phyloP scores from a whole-genome alignment of 768 basidiomycete species.

The Mycena pura region DNA sequence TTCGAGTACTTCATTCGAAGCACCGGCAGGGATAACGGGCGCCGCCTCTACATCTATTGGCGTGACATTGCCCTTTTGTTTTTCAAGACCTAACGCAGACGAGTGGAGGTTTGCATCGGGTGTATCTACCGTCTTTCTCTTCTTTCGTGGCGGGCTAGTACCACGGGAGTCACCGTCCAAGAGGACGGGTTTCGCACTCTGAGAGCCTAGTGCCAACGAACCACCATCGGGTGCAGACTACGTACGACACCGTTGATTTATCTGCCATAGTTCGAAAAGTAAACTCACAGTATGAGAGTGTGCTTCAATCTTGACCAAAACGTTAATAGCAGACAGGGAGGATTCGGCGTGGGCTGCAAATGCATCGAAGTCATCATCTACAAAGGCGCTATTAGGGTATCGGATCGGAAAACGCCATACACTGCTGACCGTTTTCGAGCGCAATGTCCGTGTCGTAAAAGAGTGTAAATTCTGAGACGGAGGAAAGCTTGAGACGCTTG shows the following conservation, averaged over 20 bases:
- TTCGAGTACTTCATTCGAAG: not conserved
- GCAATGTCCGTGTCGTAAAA: slow-evolving; percentile 64
- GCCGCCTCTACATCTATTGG: not conserved
- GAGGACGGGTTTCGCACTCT: not conserved
- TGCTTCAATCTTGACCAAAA: slow-evolving; percentile 41
- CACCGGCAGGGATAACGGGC: not conserved
- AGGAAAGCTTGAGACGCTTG: slow-evolving; percentile 62
- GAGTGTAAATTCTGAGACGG: slow-evolving; percentile 51
- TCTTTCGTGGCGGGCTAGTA: slow-evolving; percentile 1
- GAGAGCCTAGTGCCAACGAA: not conserved
- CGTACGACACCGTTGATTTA: not conserved
- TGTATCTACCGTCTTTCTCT: slow-evolving; percentile 2
- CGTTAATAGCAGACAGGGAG: slow-evolving; percentile 36
- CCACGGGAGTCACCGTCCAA: not conserved
- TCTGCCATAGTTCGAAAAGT: not conserved
- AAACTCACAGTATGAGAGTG: slow-evolving; percentile 12
- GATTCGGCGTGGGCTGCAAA: slow-evolving; percentile 57
- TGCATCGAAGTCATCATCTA: slow-evolving; percentile 84
- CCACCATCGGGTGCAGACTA: not conserved
- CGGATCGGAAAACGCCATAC: not conserved
- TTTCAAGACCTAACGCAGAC: not conserved
- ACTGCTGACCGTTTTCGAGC: slow-evolving; percentile 73
- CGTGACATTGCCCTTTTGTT: not conserved
- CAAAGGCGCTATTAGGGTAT: slow-evolving; percentile 5
- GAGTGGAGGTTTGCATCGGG: not conserved